A percentile compares a stretch with the other conserved stretches of the same genome.
Conservation (phyloP, 106 monocot species). For the Amphibolis antarctica region DNA sequence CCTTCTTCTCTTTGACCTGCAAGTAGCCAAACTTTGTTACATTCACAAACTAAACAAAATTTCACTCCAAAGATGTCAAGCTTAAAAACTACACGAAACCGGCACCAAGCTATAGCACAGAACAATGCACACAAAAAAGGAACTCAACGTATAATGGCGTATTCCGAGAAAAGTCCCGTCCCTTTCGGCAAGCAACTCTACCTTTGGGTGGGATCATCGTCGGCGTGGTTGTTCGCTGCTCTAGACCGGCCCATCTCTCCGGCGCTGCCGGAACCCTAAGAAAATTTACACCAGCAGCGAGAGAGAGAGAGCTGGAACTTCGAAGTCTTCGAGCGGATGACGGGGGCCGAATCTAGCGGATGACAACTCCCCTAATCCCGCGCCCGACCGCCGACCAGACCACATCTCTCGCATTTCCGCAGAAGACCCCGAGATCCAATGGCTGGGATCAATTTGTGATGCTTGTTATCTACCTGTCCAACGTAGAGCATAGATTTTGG, state of each 20-base stretch:
- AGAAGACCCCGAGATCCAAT: too few species aligned
- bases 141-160: not conserved
- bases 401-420: too few species aligned
- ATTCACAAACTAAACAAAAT: not conserved
- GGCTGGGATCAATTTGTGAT: too few species aligned
- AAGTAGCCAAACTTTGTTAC: not conserved
- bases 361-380: too few species aligned
- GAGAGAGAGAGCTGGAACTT: too few species aligned
- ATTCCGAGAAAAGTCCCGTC: not conserved
- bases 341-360: too few species aligned
- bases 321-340: too few species aligned
- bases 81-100: not conserved
- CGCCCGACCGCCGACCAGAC: too few species aligned
- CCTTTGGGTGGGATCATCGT: slow-evolving; percentile 15
- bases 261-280: not conserved
- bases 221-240: slow-evolving; percentile 4
- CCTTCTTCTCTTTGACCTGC: slow-evolving; percentile 60
- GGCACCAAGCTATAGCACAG: not conserved
- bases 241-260: slow-evolving; percentile 17
- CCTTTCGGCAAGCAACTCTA: not conserved
- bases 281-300: too few species aligned
- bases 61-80: not conserved
- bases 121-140: not conserved
- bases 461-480: too few species aligned
- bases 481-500: too few species aligned